Base-by-base conservation (phyloP, 805 yeast genomes). In the Starmerella apicola region DNA sequence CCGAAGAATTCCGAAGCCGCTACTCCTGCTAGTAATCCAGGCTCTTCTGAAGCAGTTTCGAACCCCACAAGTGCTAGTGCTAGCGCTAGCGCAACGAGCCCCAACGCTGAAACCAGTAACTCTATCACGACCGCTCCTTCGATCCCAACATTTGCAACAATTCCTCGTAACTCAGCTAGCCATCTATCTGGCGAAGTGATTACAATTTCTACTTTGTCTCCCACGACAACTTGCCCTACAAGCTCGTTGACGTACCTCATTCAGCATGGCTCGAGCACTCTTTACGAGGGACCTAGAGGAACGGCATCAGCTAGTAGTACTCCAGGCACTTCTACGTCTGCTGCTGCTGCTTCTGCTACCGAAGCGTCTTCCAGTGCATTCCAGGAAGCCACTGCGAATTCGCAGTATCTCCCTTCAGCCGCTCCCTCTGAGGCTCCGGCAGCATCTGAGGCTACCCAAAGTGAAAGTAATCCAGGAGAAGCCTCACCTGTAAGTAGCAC, bases 161-260 rank as follows among this genome's bases (percentile, higher is more conserved):
- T 38, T 20, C 13, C 30, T 17, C 30, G 36, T 9, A 25, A 24
- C 37, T 22, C 30, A 31, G 43, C 17, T 35, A 9, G 29, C 21
- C 17, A 26, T n/a, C 33, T 30, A 3, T 33, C 42, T 3, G 46
- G 48, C 9, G 28, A 34, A 12, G 48, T 46, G 1, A 24, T 41
- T 2, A 46, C 50, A 2, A 27, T 46, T 4, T 43, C 46, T 6
- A 43, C 50, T 9, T 15, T 46, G 15, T 15, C 42, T 4, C 44
- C 48, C 6, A 38, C 46, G 7, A 41, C 46, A 3, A 32, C 43
- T 3, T 44, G 50, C 25, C 45, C 48, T 6, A 44, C 46, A 12
- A 41, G 45, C 15, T 22, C 28, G 32, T 42, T 35, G 22, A 44
- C 51, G 5, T 41, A 39, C 23, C 25, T 41, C 42, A 36, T 44